Evolutionary conservation across 352 stramenopile species (phyloP).

Genomic region (Phytophthora uliginosa): DNA sequence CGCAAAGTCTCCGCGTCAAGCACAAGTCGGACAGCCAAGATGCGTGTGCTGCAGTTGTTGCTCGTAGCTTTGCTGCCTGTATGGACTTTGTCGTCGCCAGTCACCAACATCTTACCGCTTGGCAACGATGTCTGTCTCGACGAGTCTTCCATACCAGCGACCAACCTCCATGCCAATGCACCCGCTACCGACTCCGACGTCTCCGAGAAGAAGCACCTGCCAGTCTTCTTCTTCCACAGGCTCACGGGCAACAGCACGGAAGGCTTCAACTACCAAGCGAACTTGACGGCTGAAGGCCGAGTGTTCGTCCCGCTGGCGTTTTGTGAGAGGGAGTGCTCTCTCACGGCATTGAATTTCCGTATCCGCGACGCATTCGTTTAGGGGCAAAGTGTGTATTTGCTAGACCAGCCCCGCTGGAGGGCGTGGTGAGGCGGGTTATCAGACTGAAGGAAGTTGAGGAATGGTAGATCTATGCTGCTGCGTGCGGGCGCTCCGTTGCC

Average conservation of each 20-base stretch:
- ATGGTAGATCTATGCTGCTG: too few relatives aligned
- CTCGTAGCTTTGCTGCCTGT: constrained; percentile 12
- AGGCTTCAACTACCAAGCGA: constrained; percentile 35
- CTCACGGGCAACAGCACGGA: constrained; percentile 33
- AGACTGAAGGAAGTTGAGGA: too few relatives aligned
- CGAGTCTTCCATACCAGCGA: constrained; percentile 18
- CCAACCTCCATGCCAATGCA: neutral
- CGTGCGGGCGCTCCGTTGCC: too few relatives aligned
- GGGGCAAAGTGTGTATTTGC: too few relatives aligned
- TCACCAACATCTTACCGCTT: neutral
- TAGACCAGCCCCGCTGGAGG: too few relatives aligned
- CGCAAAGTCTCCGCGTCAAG: constrained; percentile 6
- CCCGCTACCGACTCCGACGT: neutral
- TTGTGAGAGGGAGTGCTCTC: constrained; percentile 46
- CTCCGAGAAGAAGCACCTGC: constrained; percentile 28
- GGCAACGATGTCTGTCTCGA: constrained; percentile 31
- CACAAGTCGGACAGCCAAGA: constrained; percentile 10
- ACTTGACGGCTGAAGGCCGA: constrained; percentile 41
- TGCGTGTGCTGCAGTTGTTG: constrained; percentile 11
- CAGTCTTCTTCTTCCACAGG: constrained; percentile 67
- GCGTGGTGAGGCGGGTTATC: too few relatives aligned
- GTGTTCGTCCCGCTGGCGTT: constrained; percentile 49
- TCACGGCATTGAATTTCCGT: constrained; percentile 33
- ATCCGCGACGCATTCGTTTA: too few relatives aligned
- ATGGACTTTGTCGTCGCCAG: neutral